These are phyloP conservation scores for Immersiporthe knoxdaviesiana DNA, from an alignment of 2,329 filamentous ascomycete species.

Conservation along the genomic window DNA sequence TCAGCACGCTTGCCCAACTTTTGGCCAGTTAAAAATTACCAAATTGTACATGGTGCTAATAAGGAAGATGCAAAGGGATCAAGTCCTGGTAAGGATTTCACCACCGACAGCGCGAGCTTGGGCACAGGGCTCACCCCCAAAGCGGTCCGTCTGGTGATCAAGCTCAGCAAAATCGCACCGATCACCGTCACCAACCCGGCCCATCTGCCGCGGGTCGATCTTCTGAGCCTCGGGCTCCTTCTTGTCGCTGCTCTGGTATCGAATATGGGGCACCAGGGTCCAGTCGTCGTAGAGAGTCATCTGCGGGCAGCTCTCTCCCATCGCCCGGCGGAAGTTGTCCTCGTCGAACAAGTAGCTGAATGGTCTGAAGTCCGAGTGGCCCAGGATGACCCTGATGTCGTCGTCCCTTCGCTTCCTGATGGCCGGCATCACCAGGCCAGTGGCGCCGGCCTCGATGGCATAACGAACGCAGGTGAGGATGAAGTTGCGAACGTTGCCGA, in stretches of 20 bases:
- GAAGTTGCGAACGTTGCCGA: conserved; percentile 55
- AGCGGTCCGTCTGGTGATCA: conserved; percentile 46
- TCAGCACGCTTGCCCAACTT: neutral
- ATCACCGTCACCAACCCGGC: conserved; percentile 39
- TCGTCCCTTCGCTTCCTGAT: conserved; percentile 48
- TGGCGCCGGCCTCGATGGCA: conserved; percentile 51
- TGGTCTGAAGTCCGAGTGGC: conserved; percentile 38
- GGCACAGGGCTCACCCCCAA: conserved; percentile 33
- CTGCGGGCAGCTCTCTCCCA: conserved; percentile 45
- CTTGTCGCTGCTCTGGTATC: neutral
- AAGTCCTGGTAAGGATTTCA: too few species aligned
- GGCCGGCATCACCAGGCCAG: conserved; percentile 48
- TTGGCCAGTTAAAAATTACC: too few species aligned
- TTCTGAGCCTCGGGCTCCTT: conserved; percentile 40
- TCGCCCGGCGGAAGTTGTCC: conserved; percentile 45
- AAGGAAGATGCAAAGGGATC: too few species aligned
- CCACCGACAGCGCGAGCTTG: neutral
- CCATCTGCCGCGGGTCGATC: conserved; percentile 46
- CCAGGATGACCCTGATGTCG: conserved; percentile 48
- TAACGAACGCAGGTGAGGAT: conserved; percentile 55
- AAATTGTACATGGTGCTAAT: too few species aligned
- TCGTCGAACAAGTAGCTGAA: conserved; percentile 54
- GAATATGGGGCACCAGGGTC: conserved; percentile 43
- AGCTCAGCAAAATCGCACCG: conserved; percentile 45
- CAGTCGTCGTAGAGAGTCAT: conserved; percentile 47